These are phyloP conservation scores for Spathaspora sp. DNA, from an alignment of 805 yeast species.

Conservation along the genomic window DNA sequence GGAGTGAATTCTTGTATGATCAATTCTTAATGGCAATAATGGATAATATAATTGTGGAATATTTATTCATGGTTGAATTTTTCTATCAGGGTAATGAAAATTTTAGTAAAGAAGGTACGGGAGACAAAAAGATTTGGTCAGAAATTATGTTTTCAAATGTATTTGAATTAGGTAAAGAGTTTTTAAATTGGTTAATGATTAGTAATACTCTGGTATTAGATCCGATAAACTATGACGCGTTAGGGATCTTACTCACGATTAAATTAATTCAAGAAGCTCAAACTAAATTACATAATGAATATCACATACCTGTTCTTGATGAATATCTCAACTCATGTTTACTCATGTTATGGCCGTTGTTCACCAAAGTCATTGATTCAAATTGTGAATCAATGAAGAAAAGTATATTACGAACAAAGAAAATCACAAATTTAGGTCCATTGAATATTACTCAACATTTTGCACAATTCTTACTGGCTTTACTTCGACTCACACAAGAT, in stretches of 20 bases:
- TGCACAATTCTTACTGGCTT: slow-evolving; percentile 66
- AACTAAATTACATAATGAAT: slow-evolving; percentile 61
- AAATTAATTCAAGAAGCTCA: slow-evolving; percentile 65
- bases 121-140: slow-evolving; percentile 25
- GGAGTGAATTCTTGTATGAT: slow-evolving; percentile 71
- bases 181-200: slow-evolving; percentile 37
- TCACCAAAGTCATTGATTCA: slow-evolving; percentile 70
- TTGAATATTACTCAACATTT: slow-evolving; percentile 72
- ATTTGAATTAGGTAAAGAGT: slow-evolving; percentile 42
- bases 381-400: slow-evolving; percentile 72
- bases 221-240: slow-evolving; percentile 56
- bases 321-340: slow-evolving; percentile 65
- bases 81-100: slow-evolving; percentile 49
- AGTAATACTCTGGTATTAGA: slow-evolving; percentile 15
- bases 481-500: slow-evolving; percentile 50
- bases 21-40: slow-evolving; percentile 69
- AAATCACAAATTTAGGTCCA: slow-evolving; percentile 35
- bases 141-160: slow-evolving; percentile 34
- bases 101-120: slow-evolving; percentile 20
- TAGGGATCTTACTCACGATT: slow-evolving; percentile 74
- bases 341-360: slow-evolving; percentile 80
- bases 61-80: slow-evolving; percentile 66
- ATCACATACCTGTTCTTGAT: slow-evolving; percentile 64
- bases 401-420: slow-evolving; percentile 31
- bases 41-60: slow-evolving; percentile 78